phyloP scores from a whole-genome alignment of 805 yeast species.

The Metschnikowia matae region DNA sequence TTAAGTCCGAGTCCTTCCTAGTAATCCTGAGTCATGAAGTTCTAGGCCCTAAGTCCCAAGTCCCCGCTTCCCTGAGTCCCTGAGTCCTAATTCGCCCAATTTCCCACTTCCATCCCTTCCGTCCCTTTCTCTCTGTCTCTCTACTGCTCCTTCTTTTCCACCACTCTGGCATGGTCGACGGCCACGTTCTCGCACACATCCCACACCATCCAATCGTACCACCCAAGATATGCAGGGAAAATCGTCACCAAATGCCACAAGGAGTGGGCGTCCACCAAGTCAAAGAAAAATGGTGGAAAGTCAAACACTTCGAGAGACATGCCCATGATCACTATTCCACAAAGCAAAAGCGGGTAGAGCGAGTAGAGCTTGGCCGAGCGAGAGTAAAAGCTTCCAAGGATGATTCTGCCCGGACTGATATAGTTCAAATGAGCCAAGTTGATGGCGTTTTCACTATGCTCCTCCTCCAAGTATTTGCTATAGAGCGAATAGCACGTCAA shows the following conservation, averaged over 20 bases:
- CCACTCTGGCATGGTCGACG: slow-evolving; percentile 10
- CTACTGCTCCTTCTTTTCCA: slow-evolving; percentile 12
- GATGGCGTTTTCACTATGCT: slow-evolving; percentile 9
- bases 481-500: slow-evolving; percentile 31
- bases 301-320: slow-evolving; percentile 91
- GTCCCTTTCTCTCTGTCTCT: not conserved
- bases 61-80: too few relatives aligned
- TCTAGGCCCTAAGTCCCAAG: too few relatives aligned
- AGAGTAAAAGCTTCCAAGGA: slow-evolving; percentile 31
- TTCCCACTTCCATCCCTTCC: too few relatives aligned
- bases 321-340: slow-evolving; percentile 53
- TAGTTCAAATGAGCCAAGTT: slow-evolving; percentile 28
- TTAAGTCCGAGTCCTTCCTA: too few relatives aligned
- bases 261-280: slow-evolving; percentile 19
- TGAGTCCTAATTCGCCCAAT: too few relatives aligned
- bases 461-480: slow-evolving; percentile 25
- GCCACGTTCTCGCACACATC: slow-evolving; percentile 32
- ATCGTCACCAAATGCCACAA: slow-evolving; percentile 22
- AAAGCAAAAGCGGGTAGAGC: slow-evolving; percentile 36
- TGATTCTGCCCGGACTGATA: slow-evolving; percentile 18
- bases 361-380: slow-evolving; percentile 36
- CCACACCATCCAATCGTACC: slow-evolving; percentile 47
- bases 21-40: too few relatives aligned
- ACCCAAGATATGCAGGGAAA: slow-evolving; percentile 40
- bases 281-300: slow-evolving; percentile 42